Evolutionary conservation across 2,329 filamentous ascomycete genomes (phyloP).

Genomic region (Pestalotiopsis sp.): DNA sequence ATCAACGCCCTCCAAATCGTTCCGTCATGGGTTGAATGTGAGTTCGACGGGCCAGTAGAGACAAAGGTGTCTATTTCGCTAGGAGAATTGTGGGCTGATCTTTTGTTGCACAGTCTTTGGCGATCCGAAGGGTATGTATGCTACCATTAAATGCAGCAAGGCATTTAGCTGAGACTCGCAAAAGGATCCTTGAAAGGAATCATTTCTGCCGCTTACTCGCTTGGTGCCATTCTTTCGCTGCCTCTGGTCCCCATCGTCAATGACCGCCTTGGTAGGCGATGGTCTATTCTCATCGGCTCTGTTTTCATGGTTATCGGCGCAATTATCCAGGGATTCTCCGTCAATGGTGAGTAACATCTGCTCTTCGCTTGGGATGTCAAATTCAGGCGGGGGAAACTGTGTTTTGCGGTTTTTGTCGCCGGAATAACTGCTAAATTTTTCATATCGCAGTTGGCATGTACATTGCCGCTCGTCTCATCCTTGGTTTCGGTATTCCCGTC

Average conservation of each 20-base stretch:
- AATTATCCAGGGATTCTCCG: slow-evolving; percentile 54
- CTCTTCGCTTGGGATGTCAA: no score
- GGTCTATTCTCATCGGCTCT: slow-evolving; percentile 59
- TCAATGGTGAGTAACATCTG: neutral
- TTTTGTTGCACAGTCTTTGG: slow-evolving; percentile 27
- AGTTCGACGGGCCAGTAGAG: slow-evolving; percentile 16
- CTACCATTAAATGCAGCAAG: slow-evolving; percentile 34
- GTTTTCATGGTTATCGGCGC: slow-evolving; percentile 56
- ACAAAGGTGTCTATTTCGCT: neutral
- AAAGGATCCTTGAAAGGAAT: slow-evolving; percentile 51
- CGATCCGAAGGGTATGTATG: slow-evolving; percentile 31
- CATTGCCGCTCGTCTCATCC: slow-evolving; percentile 59
- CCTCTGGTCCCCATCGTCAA: slow-evolving; percentile 60
- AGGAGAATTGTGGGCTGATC: neutral
- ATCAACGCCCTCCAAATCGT: slow-evolving; percentile 48
- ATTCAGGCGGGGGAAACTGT: neutral
- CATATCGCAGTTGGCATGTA: slow-evolving; percentile 50
- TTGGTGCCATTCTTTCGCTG: slow-evolving; percentile 60
- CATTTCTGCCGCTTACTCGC: slow-evolving; percentile 59
- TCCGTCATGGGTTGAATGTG: slow-evolving; percentile 37
- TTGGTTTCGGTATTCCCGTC: slow-evolving; percentile 63
- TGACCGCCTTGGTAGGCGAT: slow-evolving; percentile 56
- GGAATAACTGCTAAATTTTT: neutral
- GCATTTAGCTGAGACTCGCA: slow-evolving; percentile 23
- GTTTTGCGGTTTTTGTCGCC: neutral